A percentile compares a stretch with the other conserved stretches of the same genome.
Conservation (phyloP, 176 grass and related monocot genomes). For the Neostapfia colusana region DNA sequence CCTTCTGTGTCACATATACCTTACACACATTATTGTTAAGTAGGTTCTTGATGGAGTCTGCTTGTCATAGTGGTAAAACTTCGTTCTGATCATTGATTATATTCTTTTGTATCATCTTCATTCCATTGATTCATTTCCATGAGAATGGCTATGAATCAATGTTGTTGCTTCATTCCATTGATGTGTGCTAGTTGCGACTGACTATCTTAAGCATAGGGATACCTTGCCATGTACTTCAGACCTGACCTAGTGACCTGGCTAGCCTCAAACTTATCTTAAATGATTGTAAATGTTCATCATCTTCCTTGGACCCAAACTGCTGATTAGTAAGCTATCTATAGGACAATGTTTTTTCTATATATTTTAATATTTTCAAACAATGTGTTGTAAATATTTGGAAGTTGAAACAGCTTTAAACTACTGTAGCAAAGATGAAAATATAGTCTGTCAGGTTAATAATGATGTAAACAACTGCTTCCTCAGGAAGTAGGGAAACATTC, state of each 20-base stretch:
- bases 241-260: neutral
- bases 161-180: conserved; percentile 22
- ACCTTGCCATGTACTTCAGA: neutral
- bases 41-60: conserved; percentile 14
- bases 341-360: neutral
- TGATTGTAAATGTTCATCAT: neutral
- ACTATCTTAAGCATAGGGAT: neutral
- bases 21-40: conserved; percentile 2
- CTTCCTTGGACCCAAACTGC: conserved; percentile 5
- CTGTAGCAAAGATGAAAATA: neutral
- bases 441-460: neutral
- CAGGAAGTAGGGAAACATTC: neutral
- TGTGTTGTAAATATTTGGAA: no score
- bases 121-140: conserved; percentile 20
- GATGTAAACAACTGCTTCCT: conserved; percentile 21
- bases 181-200: conserved; percentile 18
- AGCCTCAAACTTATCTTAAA: conserved; percentile 5
- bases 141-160: no score
- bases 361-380: no score
- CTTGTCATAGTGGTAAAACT: neutral
- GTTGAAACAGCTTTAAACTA: neutral
- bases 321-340: neutral
- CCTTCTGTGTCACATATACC: neutral
- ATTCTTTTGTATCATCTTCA: conserved; percentile 17
- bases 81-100: neutral